Percentiles rank a stretch among this genome's conserved stretches.
Evolutionary conservation across 2,329 filamentous ascomycete species (phyloP).

Genomic region (Epicoccum nigrum): DNA sequence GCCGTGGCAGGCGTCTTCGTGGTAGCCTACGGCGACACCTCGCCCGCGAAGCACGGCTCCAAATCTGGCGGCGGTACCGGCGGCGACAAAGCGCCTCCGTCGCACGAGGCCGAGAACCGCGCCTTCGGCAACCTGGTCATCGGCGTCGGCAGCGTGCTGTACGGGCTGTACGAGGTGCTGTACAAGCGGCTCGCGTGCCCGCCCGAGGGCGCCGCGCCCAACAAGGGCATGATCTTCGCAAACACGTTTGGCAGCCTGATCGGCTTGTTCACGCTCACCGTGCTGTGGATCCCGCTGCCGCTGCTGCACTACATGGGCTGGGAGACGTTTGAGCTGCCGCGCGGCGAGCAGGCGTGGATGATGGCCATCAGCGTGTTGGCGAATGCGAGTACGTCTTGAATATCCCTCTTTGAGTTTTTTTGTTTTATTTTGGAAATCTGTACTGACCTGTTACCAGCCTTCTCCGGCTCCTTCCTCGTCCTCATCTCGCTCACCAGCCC

Average conservation of each 20-base stretch:
- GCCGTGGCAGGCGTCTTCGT: constrained; percentile 89
- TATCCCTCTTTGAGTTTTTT: too few relatives aligned
- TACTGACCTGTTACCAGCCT: constrained; percentile 54
- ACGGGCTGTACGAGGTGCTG: constrained; percentile 95
- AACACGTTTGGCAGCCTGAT: constrained; percentile 91
- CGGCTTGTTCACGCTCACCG: constrained; percentile 80
- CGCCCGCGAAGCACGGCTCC: constrained; percentile 60
- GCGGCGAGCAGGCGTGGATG: constrained; percentile 77
- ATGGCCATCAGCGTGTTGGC: constrained; percentile 80
- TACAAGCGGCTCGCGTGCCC: constrained; percentile 95
- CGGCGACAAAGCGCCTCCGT: constrained; percentile 53
- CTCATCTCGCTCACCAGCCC: constrained; percentile 92
- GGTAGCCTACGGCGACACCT: constrained; percentile 86
- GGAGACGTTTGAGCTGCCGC: constrained; percentile 83
- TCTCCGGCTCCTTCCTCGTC: constrained; percentile 90
- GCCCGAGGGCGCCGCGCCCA: constrained; percentile 81
- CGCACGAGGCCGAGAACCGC: constrained; percentile 67
- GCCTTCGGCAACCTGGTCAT: constrained; percentile 90
- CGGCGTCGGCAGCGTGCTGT: constrained; percentile 85
- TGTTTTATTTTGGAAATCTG: too few relatives aligned
- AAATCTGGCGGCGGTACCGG: constrained; percentile 63
- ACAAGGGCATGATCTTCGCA: constrained; percentile 94
- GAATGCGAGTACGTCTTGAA: constrained; percentile 74
- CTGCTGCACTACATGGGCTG: constrained; percentile 78
- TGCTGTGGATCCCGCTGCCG: constrained; percentile 92